phyloP scores from a whole-genome alignment of 129 eudicot genomes.

The Flaveria brownii region DNA sequence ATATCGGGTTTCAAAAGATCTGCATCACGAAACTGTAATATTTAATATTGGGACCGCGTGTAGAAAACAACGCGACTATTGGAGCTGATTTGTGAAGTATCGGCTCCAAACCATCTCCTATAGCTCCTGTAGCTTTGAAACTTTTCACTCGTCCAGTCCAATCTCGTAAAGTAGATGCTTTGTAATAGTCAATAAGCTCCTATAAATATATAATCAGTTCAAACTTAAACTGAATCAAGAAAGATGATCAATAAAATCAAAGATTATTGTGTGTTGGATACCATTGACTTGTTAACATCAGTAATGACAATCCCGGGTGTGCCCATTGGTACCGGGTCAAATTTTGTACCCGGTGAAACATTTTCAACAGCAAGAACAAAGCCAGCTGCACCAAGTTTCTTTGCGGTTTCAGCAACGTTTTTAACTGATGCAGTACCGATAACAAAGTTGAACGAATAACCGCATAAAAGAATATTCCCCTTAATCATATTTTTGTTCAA shows the following conservation, averaged over 20 bases:
- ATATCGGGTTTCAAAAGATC: slow-evolving; percentile 96
- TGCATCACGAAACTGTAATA: slow-evolving; percentile 92
- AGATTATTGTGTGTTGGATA: slow-evolving; percentile 21
- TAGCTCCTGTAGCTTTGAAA: slow-evolving; percentile 75
- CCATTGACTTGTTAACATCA: slow-evolving; percentile 79
- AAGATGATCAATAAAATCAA: not conserved
- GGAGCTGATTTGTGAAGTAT: slow-evolving; percentile 92
- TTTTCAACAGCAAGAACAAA: slow-evolving; percentile 94
- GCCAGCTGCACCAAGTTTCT: slow-evolving; percentile 89
- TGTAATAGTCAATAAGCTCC: slow-evolving; percentile 91
- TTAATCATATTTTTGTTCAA: slow-evolving; percentile 78
- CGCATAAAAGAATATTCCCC: slow-evolving; percentile 90
- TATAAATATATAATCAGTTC: slow-evolving; percentile 22
- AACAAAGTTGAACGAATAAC: slow-evolving; percentile 92
- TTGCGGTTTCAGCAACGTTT: slow-evolving; percentile 80
- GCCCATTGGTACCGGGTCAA: slow-evolving; percentile 78
- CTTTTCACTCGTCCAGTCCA: slow-evolving; percentile 95
- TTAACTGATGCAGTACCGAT: slow-evolving; percentile 74
- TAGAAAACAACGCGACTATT: slow-evolving; percentile 85
- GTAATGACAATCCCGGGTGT: slow-evolving; percentile 84
- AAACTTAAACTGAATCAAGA: not conserved
- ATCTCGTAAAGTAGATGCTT: slow-evolving; percentile 72
- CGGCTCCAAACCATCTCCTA: slow-evolving; percentile 83
- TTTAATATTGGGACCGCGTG: slow-evolving; percentile 92
- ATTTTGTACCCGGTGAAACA: slow-evolving; percentile 88